Conservation (phyloP, 345 rosid species). For the Eucalyptus pauciflora region DNA sequence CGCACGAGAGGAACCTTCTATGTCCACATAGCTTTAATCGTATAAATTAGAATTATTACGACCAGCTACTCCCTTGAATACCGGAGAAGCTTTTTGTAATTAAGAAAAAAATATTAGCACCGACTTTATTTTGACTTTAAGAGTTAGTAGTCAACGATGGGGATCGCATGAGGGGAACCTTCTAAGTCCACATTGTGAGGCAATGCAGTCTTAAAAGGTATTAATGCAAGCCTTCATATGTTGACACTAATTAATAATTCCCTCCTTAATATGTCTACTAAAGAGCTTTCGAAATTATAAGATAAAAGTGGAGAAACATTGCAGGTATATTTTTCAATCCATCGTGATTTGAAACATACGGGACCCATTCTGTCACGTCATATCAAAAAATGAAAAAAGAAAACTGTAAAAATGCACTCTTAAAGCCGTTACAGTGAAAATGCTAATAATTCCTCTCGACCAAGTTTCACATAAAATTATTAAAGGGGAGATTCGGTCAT, state of each 20-base stretch:
- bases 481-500: rapidly evolving
- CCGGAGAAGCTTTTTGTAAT: background rate
- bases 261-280: background rate
- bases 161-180: background rate
- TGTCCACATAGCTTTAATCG: background rate
- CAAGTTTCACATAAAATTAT: background rate
- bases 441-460: background rate
- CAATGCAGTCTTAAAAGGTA: background rate
- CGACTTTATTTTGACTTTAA: background rate
- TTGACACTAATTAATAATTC: background rate
- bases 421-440: rapidly evolving
- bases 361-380: background rate
- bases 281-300: background rate
- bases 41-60: background rate
- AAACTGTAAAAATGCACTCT: background rate
- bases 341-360: background rate
- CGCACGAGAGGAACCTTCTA: background rate
- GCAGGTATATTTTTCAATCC: background rate
- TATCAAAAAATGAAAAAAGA: background rate
- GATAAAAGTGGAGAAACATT: background rate
- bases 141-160: background rate
- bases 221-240: background rate
- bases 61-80: background rate
- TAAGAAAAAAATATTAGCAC: background rate
- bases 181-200: background rate